Evolutionary conservation across 1,284 basidiomycete genomes (phyloP), one percentile per base, ranked within the genome.

Genomic region (Exobasidium cylindrosporum): DNA sequence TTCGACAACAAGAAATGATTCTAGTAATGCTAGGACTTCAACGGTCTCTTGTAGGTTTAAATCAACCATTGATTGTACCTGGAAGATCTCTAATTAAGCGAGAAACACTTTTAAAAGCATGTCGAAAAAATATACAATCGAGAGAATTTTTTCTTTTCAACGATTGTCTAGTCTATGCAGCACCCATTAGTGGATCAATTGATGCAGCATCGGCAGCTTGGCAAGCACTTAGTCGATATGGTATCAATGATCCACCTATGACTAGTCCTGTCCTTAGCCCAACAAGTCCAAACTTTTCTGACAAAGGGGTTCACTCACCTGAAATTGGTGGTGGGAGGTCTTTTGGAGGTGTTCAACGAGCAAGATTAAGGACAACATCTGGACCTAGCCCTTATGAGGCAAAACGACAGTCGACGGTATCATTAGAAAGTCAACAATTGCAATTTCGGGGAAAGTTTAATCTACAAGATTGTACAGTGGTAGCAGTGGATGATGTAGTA

Each of bases 71-170:
- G 1, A 66, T 79, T 10, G 66, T 65, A 4, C 77, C 77, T 1
- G 77, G 76, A 17, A 71, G 77, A 6, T 61, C 65, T 4, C 66
- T 79, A 46, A 63, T 79, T 53, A 66, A 64, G 58, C 64, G 71
- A 4, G 77, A 72, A 35, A 68, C 75, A 3, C 68, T 79, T 31
- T 70, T 70, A 50, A 79, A 79, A 65, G 69, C 77, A 4, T 72
- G 74, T 55, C 72, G 77, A 57, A 69, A 71, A 60, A 69, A 77
- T 63, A 68, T 79, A 43, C 77, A 78, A 61, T 73, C 70, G 28
- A 70, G 76, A 40, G 70, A 73, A 40, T 74, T 78, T 49, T 77
- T 76, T 64, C 70, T 79, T 24, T 79, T 79, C 56, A 73, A 73
- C 53, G 77, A 79, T 60, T 78, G 74, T 49, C 54, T 79, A 47